phyloP scores from a whole-genome alignment of 1,284 basidiomycete species.

The Schizophyllum amplum region DNA sequence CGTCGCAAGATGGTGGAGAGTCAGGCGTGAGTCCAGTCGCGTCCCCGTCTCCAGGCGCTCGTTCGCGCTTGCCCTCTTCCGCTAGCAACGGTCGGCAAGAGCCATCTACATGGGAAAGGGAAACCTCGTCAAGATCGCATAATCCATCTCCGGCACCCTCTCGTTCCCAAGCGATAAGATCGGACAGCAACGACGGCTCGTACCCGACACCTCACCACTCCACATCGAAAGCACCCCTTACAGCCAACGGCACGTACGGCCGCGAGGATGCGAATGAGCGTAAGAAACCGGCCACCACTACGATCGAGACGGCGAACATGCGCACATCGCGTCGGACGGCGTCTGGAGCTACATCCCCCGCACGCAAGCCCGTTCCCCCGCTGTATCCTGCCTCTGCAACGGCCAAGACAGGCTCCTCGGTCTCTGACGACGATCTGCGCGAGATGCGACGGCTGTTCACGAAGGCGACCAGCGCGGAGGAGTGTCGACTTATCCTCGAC shows the following conservation, averaged over 20 bases:
- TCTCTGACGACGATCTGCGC: conserved; percentile 33
- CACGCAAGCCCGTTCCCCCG: not conserved
- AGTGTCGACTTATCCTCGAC: conserved; percentile 78
- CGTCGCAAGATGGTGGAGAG: conserved; percentile 20
- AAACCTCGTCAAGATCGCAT: conserved; percentile 4
- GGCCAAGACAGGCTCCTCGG: conserved; percentile 12
- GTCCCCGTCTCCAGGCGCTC: not conserved
- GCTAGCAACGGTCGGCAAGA: not conserved
- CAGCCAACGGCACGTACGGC: not conserved
- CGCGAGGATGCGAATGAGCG: not conserved
- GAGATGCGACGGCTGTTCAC: conserved; percentile 67
- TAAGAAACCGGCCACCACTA: not conserved
- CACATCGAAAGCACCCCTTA: not conserved
- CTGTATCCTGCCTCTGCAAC: conserved; percentile 11
- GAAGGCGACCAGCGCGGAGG: conserved; percentile 66
- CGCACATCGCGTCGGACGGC: not conserved
- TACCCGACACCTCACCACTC: not conserved
- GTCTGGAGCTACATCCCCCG: not conserved
- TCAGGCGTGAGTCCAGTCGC: conserved; percentile 11
- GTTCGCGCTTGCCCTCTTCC: not conserved
- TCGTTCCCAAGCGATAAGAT: not conserved
- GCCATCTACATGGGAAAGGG: not conserved
- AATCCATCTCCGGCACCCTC: conserved; percentile 7
- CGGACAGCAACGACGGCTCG: not conserved
- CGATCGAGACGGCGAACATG: not conserved